Base-by-base conservation (phyloP, 805 yeast species). In the Lipomyces kockii region DNA sequence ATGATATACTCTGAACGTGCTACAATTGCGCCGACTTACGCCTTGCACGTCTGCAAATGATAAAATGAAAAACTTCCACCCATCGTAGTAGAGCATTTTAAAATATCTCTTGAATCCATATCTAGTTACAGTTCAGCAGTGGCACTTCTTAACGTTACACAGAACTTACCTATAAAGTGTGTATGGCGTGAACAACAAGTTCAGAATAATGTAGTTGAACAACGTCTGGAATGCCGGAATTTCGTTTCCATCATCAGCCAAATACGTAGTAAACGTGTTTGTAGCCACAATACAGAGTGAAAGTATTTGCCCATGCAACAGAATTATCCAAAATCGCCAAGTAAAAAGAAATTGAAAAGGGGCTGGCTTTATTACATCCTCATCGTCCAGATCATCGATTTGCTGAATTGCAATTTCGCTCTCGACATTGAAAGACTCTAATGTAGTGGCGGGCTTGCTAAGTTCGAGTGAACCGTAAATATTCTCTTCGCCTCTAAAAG, bases 31-130 rank as follows among this genome's bases (percentile, higher is more conserved):
- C n/a, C 3, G 3, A 58, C 66, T 35, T 63, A 63, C 66, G n/a
- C 84, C 84, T 70, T 82, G 77, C 32, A 81, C 84, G 63, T 81
- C 84, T 27, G 81, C 81, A 73, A 81, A 82, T 2, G 83, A 80
- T 54, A 81, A 68, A 22, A 81, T 55, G 67, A 82, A 79, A 66
- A 76, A 81, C 72, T 81, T 79, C 84, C 84, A 81, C 66, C 82
- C 78, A 67, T 81, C 83, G 27, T 65, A 63, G 32, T 69, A 51
- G 20, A 78, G 56, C 60, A 81, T 57, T 11, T 62, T 60, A 64
- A 69, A 69, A 77, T 78, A 82, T 60, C 75, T 75, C 66, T 76
- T 77, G 68, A 77, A 76, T 2, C 84, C 84, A 62, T 76, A 74
- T 53, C 63, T 60, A 43, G 12, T 6, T 25, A 29, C 35, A 17